These are phyloP conservation scores for Cenchrus americanus DNA, from an alignment of 176 grass and related monocot genomes.

Conservation along the genomic window DNA sequence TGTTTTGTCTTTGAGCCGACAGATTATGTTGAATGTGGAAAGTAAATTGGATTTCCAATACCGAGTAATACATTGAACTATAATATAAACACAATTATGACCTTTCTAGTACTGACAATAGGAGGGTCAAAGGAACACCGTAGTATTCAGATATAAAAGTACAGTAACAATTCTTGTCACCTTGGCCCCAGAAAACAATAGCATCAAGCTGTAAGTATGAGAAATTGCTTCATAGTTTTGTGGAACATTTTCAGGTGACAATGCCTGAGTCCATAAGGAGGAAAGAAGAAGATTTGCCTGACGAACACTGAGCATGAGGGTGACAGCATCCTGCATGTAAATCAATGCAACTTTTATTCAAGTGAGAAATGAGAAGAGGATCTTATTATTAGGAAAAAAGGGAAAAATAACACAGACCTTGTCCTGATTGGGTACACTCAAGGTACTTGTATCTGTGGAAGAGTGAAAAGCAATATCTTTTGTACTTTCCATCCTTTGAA, in stretches of 20 bases:
- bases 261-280: constrained; percentile 86
- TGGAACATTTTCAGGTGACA: constrained; percentile 75
- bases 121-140: not conserved
- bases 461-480: constrained; percentile 41
- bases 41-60: not conserved
- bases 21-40: not conserved
- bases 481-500: constrained; percentile 59
- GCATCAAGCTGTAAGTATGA: constrained; percentile 92
- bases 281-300: constrained; percentile 88
- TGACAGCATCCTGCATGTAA: constrained; percentile 67
- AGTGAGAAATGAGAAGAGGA: constrained; percentile 14
- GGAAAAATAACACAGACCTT: constrained; percentile 44
- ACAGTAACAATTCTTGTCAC: constrained; percentile 42
- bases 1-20: constrained; percentile 1
- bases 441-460: constrained; percentile 48
- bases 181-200: constrained; percentile 88
- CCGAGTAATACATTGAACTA: not conserved
- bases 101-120: not conserved
- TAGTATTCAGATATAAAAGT: not conserved
- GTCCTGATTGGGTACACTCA: constrained; percentile 45
- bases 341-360: constrained; percentile 33
- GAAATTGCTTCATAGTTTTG: constrained; percentile 89
- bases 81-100: not conserved
- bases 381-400: constrained; percentile 32
- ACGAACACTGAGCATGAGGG: constrained; percentile 66